A percentile compares a stretch with the other conserved stretches of the same genome.
Conservation (phyloP, 2,329 filamentous ascomycete species). For the Chaetomiaceae sp. region DNA sequence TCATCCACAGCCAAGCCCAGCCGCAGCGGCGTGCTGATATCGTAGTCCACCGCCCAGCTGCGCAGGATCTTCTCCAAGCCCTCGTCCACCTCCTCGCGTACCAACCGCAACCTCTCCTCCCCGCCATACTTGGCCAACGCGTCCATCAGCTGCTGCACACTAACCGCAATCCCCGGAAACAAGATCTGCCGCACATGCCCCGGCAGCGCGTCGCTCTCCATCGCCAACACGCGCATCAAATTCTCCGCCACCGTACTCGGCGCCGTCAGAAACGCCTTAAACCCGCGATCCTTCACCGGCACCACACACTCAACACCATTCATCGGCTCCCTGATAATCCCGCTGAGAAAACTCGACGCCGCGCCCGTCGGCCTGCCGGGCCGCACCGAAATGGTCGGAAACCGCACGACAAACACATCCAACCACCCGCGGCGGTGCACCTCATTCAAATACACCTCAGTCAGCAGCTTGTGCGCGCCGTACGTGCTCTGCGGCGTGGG, state of each 20-base stretch:
- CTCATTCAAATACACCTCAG: constrained; percentile 57
- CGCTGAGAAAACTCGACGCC: constrained; percentile 57
- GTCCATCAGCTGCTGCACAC: constrained; percentile 55
- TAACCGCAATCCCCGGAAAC: constrained; percentile 51
- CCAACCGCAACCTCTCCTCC: constrained; percentile 44
- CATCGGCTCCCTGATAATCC: constrained; percentile 59
- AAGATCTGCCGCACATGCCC: constrained; percentile 48
- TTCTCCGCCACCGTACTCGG: constrained; percentile 49
- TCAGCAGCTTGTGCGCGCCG: constrained; percentile 57
- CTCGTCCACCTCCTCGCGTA: constrained; percentile 50
- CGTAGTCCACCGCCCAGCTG: constrained; percentile 54
- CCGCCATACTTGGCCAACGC: constrained; percentile 51
- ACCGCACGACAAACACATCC: constrained; percentile 51
- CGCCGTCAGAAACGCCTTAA: constrained; percentile 49
- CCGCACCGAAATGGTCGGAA: constrained; percentile 57
- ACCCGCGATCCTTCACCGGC: constrained; percentile 44
- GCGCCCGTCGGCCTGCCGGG: constrained; percentile 55
- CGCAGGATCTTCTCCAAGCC: constrained; percentile 51
- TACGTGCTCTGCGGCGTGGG: constrained; percentile 58
- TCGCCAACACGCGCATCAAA: constrained; percentile 39
- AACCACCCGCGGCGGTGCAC: constrained; percentile 54
- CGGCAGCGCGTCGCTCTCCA: constrained; percentile 37
- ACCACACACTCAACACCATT: constrained; percentile 47
- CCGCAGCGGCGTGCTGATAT: constrained; percentile 43
- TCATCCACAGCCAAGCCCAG: constrained; percentile 47